Conservation (phyloP, 441 rosid genomes). For the Oxalis stricta region DNA sequence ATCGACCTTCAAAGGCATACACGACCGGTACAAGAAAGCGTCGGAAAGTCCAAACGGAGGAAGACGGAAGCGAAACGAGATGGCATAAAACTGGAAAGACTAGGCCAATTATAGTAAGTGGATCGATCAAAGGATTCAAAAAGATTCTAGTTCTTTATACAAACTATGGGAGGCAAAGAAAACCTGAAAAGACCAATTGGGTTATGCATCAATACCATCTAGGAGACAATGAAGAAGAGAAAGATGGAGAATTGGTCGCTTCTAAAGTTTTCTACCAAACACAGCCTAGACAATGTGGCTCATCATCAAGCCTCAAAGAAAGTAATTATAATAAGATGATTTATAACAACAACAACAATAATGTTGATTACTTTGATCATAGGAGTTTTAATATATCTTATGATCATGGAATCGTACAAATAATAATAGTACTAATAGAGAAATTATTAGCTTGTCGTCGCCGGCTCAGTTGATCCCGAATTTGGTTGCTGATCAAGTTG, state of each 20-base stretch:
- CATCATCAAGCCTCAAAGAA: conserved; percentile 17
- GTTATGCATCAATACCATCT: conserved; percentile 97
- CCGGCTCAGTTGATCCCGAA: conserved; percentile 38
- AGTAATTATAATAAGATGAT: too few species aligned
- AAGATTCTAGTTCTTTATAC: conserved; percentile 91
- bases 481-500: conserved; percentile 38
- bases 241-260: conserved; percentile 73
- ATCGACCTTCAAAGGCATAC: conserved; percentile 94
- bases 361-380: too few species aligned
- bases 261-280: conserved; percentile 95
- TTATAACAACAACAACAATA: too few species aligned
- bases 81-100: conserved; percentile 99
- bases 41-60: conserved; percentile 73
- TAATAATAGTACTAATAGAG: too few species aligned
- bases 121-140: conserved; percentile 59
- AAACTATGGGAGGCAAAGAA: conserved; percentile 82
- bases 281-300: conserved; percentile 80
- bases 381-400: conserved; percentile 11
- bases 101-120: conserved; percentile 40
- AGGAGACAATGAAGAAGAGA: conserved; percentile 76
- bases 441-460: too few species aligned
- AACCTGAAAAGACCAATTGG: conserved; percentile 95
- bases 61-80: conserved; percentile 77
- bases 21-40: conserved; percentile 92
- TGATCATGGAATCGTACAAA: conserved; percentile 25